Evolutionary conservation across 2,329 filamentous ascomycete species (phyloP).

Genomic region (Fusarium sp.): DNA sequence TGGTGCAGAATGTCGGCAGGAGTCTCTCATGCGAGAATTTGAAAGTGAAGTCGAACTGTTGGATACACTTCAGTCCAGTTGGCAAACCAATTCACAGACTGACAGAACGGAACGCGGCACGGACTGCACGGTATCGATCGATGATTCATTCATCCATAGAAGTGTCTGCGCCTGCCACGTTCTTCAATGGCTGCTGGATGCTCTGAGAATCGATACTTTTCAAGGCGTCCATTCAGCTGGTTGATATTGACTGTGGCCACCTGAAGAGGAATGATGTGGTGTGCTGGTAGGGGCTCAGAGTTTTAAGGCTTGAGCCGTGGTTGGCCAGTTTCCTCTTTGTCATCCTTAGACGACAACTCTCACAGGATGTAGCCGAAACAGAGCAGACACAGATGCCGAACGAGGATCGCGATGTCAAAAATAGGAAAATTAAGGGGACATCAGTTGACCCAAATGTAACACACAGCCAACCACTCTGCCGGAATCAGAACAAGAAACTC

Average conservation of each 20-base stretch:
- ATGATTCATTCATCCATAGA: not conserved
- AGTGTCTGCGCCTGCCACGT: not conserved
- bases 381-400: slow-evolving; percentile 15
- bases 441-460: slow-evolving; percentile 22
- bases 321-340: slow-evolving; percentile 10
- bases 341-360: slow-evolving; percentile 3
- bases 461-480: slow-evolving; percentile 13
- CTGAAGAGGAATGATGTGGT: slow-evolving; percentile 32
- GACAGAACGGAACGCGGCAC: slow-evolving; percentile 1
- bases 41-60: not conserved
- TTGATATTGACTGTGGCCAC: slow-evolving; percentile 2
- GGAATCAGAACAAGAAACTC: slow-evolving; percentile 21
- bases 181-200: slow-evolving; percentile 19
- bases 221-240: slow-evolving; percentile 17
- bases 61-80: not conserved
- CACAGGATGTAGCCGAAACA: slow-evolving; percentile 20
- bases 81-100: slow-evolving; percentile 24
- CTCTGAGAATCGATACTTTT: not conserved
- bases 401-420: slow-evolving; percentile 15
- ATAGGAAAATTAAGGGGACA: slow-evolving; percentile 9
- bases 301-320: slow-evolving; percentile 15
- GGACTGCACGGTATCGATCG: not conserved
- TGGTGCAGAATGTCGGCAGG: slow-evolving; percentile 39
- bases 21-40: slow-evolving; percentile 22
- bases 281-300: slow-evolving; percentile 6